These are phyloP conservation scores for Beauveria caledonica DNA, from an alignment of 2,329 filamentous ascomycete genomes.

Conservation along the genomic window DNA sequence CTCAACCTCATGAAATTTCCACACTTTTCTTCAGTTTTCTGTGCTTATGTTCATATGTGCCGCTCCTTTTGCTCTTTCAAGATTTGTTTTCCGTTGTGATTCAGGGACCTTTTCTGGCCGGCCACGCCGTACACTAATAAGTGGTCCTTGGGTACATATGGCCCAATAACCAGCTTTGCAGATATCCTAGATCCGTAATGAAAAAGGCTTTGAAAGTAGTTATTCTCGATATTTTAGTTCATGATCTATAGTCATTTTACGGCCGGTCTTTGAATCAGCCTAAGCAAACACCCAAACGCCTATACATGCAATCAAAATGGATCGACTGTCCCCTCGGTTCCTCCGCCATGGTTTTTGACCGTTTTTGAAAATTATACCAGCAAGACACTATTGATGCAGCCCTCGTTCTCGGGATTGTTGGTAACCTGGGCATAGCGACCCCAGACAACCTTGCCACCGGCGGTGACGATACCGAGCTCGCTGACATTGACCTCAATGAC, in stretches of 20 bases:
- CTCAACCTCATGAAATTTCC: background rate
- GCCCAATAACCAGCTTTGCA: background rate
- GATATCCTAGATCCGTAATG: too few species aligned
- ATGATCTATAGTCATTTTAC: constrained; percentile 2
- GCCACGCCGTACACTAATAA: background rate
- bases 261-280: constrained; percentile 1
- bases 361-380: constrained; percentile 19
- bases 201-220: background rate
- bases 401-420: constrained; percentile 41
- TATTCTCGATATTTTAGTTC: constrained; percentile 1
- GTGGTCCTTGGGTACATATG: background rate
- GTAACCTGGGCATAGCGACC: constrained; percentile 71
- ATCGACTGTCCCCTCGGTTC: background rate
- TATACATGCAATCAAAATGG: constrained; percentile 18
- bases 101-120: constrained; percentile 1
- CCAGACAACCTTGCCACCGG: constrained; percentile 90
- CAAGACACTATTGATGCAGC: constrained; percentile 35
- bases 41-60: background rate
- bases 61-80: background rate
- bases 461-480: constrained; percentile 84
- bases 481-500: constrained; percentile 84
- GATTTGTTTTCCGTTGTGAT: background rate
- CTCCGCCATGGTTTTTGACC: background rate
- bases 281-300: constrained; percentile 21
- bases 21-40: background rate